Conservation (phyloP, 176 grass and related monocot genomes). For the Tillandsia fasciculata region DNA sequence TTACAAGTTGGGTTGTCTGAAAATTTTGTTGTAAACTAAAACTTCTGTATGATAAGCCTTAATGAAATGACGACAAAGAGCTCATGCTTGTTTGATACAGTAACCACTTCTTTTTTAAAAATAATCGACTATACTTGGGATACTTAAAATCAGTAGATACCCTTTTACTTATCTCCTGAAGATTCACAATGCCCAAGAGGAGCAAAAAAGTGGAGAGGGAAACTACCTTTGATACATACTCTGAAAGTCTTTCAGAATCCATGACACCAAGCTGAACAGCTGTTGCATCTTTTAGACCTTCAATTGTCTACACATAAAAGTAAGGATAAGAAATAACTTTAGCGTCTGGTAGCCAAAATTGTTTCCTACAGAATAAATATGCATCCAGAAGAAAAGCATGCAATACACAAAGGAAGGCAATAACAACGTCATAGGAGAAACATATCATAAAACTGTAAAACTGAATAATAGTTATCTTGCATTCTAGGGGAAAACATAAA, state of each 20-base stretch:
- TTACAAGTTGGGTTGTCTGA: too few species aligned
- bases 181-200: background rate
- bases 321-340: constrained; percentile 13
- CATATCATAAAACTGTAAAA: constrained; percentile 5
- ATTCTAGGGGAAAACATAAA: background rate
- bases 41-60: too few species aligned
- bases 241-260: constrained; percentile 52
- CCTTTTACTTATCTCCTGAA: constrained; percentile 8
- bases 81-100: too few species aligned
- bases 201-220: constrained; percentile 1
- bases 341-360: constrained; percentile 1
- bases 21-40: too few species aligned
- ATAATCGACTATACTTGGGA: too few species aligned
- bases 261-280: constrained; percentile 66
- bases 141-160: too few species aligned
- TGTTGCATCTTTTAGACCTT: constrained; percentile 74
- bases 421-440: constrained; percentile 3
- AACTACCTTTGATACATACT: constrained; percentile 69
- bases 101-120: too few species aligned
- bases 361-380: background rate
- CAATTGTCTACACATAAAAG: constrained; percentile 54
- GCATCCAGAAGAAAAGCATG: background rate
- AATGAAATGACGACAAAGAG: too few species aligned
- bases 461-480: background rate
- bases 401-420: background rate